Conservation (phyloP, 768 basidiomycete species). For the Suillus placidus region DNA sequence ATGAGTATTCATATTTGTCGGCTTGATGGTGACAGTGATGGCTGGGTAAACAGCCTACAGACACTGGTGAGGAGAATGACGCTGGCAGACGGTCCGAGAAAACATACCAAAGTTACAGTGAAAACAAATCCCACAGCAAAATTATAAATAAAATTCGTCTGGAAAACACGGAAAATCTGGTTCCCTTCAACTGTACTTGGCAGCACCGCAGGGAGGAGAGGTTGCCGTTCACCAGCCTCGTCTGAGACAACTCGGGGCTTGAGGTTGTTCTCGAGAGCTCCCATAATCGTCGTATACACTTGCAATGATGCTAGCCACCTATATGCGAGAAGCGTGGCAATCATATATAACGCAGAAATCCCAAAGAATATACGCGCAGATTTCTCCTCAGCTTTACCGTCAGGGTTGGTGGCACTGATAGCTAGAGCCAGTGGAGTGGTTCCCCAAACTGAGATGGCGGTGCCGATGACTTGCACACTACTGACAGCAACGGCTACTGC, state of each 20-base stretch:
- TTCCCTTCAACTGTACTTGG: slow-evolving; percentile 27
- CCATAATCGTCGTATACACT: slow-evolving; percentile 57
- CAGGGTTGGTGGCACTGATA: slow-evolving; percentile 15
- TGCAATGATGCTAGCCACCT: slow-evolving; percentile 60
- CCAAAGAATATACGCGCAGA: slow-evolving; percentile 77
- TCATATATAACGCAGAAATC: slow-evolving; percentile 67
- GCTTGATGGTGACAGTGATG: slow-evolving; percentile 74
- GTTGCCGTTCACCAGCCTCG: slow-evolving; percentile 37
- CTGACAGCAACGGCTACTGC: slow-evolving; percentile 84
- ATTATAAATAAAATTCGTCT: slow-evolving; percentile 69
- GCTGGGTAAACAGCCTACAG: slow-evolving; percentile 83
- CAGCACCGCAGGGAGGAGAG: slow-evolving; percentile 39
- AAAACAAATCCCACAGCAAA: slow-evolving; percentile 78
- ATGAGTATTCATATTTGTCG: slow-evolving; percentile 66
- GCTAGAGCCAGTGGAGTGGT: slow-evolving; percentile 34
- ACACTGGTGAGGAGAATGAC: slow-evolving; percentile 11
- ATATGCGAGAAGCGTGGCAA: slow-evolving; percentile 56
- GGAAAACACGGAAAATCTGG: slow-evolving; percentile 55
- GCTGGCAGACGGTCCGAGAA: not conserved
- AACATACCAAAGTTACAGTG: slow-evolving; percentile 74
- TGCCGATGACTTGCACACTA: slow-evolving; percentile 70
- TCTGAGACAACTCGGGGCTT: slow-evolving; percentile 24
- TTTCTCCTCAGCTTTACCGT: slow-evolving; percentile 61
- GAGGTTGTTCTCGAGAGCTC: slow-evolving; percentile 44
- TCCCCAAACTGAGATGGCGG: slow-evolving; percentile 57